Conservation (phyloP, 1,284 basidiomycete species). For the Mycosarcoma mackinlayi region DNA sequence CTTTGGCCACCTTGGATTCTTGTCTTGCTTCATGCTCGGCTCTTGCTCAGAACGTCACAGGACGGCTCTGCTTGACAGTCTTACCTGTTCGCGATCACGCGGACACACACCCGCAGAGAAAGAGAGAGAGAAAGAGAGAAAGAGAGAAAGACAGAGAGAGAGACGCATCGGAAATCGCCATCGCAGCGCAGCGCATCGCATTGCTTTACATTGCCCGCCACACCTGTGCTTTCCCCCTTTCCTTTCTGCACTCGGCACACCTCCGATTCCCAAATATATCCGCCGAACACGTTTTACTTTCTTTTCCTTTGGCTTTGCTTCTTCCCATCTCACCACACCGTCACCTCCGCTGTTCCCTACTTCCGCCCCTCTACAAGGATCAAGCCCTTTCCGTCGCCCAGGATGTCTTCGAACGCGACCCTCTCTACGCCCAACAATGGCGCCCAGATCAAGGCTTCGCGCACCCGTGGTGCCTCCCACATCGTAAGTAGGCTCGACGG, state of each 20-base stretch:
- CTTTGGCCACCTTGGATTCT: no score
- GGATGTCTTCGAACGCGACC: conserved; percentile 51
- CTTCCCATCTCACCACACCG: background rate
- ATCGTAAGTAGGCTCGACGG: conserved; percentile 56
- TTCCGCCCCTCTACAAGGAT: background rate
- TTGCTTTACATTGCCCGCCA: conserved; percentile 7
- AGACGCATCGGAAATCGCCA: conserved; percentile 17
- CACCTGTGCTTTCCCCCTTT: background rate
- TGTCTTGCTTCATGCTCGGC: no score
- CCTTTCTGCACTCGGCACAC: no score
- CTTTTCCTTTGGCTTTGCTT: background rate
- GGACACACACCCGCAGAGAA: no score
- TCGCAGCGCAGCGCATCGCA: conserved; percentile 20
- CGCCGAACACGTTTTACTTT: background rate
- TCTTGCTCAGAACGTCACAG: no score
- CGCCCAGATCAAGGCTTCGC: conserved; percentile 62
- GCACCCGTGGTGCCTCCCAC: conserved; percentile 65
- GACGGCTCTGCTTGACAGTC: no score
- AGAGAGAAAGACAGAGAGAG: background rate
- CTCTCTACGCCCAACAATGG: conserved; percentile 64
- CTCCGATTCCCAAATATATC: conserved; percentile 7
- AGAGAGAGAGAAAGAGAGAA: background rate
- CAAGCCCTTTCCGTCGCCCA: conserved; percentile 8
- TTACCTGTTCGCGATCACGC: no score
- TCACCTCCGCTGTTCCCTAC: background rate